Base-by-base conservation (phyloP, 768 basidiomycete species). In the Filobasidium floriforme region DNA sequence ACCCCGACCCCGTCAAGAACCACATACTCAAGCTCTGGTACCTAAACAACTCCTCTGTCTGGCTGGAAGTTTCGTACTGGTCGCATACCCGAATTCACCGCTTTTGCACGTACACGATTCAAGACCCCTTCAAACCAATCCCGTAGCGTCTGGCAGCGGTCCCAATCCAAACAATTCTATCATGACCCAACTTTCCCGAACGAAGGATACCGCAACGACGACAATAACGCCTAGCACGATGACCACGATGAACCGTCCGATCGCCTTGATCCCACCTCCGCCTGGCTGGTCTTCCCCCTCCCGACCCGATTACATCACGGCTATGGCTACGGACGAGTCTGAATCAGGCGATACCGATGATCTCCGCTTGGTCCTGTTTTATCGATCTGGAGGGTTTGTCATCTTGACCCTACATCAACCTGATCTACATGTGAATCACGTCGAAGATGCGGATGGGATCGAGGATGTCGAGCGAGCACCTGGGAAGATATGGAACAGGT, bases 251-350 rank as follows among this genome's bases (percentile, higher is more conserved):
- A 63, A 66, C 9, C 60, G 57, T 22, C 72, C 73, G 11, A 49
- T 78, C 3, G 77, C 76, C 19, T 70, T 78, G 52, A 75, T 78
- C 15, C 77, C 77, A 26, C 77, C 77, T 7, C 77, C 77, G 4
- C 77, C 77, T 6, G 76, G 77, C 4, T 78, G 77, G 77, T 78
- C 77, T 6, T 72, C 71, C 6, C 76, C 76, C 1, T 63, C 63
- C 57, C 63, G 72, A 44, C 77, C 77, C 1, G 77, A 78, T 49
- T 70, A 72, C 43, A 68, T 78, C n/a, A 78, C 77, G 1, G 72
- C 72, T 1, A 72, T 78, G 32, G 46, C 68, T 12, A 72, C 73
- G 1, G 72, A 72, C 19, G 7, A 41, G 3, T 19, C 22, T 1
- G 19, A 19, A 43, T 15, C 29, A 49, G 41, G 24, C 7, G 54